Conservation (phyloP, 371 early-diverging fungal genomes). For the Nematocida parisii region DNA sequence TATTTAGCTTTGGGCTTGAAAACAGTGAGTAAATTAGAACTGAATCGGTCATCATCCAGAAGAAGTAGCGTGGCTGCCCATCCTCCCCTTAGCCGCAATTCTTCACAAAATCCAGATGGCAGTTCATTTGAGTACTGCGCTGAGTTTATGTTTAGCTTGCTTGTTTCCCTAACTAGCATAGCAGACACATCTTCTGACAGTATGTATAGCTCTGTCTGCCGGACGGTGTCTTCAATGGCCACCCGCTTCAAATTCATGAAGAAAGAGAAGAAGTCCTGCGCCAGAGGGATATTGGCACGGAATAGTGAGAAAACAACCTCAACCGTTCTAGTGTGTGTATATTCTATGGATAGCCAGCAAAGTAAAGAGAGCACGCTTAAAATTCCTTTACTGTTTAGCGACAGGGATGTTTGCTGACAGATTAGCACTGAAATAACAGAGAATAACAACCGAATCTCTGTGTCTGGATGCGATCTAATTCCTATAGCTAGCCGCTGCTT, state of each 20-base stretch:
- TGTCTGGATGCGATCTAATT: background rate
- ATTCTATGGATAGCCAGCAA: constrained; percentile 42
- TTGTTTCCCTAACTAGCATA: constrained; percentile 15
- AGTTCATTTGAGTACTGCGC: constrained; percentile 38
- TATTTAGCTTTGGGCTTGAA: constrained; percentile 19
- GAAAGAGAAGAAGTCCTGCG: constrained; percentile 38
- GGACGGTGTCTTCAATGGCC: background rate
- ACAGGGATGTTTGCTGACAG: background rate
- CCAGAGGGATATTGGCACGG: background rate
- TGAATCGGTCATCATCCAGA: constrained; percentile 50
- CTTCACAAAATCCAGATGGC: constrained; percentile 4
- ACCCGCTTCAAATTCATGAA: constrained; percentile 40
- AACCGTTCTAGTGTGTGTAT: background rate
- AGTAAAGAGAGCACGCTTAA: constrained; percentile 20
- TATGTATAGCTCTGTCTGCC: constrained; percentile 20
- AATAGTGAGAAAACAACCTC: constrained; percentile 26
- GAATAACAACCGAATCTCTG: constrained; percentile 29
- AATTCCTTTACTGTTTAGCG: constrained; percentile 4
- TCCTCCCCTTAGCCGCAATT: constrained; percentile 19
- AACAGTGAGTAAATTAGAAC: constrained; percentile 33
- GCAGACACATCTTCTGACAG: constrained; percentile 27
- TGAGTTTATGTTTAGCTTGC: constrained; percentile 29
- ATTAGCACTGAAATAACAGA: constrained; percentile 13
- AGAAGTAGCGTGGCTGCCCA: constrained; percentile 44
- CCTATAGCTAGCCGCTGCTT: constrained; percentile 31